phyloP scores from a whole-genome alignment of 2,329 filamentous ascomycete genomes.

The Diaporthe longicolla region DNA sequence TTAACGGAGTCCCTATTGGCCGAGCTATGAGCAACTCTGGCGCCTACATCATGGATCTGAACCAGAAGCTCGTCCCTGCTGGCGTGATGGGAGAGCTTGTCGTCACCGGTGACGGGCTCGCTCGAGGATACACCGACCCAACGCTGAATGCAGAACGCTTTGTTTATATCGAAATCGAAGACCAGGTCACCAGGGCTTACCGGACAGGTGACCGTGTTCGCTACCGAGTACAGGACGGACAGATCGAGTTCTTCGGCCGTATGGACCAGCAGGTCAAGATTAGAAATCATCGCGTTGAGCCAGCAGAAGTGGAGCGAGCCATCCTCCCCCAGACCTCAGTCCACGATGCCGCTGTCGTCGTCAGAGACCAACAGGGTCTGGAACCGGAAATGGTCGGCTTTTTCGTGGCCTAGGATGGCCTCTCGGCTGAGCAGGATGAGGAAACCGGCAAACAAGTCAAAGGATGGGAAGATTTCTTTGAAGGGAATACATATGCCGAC shows the following conservation, averaged over 20 bases:
- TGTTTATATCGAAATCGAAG: not conserved
- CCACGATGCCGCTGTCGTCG: not conserved
- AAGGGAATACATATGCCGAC: not conserved
- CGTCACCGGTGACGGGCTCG: not conserved
- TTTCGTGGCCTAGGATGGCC: not conserved
- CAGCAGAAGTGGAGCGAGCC: conserved; percentile 46
- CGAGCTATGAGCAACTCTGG: not conserved
- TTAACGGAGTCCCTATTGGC: not conserved
- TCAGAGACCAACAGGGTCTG: not conserved
- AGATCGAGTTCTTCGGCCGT: conserved; percentile 49
- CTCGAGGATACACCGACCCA: conserved; percentile 3
- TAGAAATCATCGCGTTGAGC: conserved; percentile 64
- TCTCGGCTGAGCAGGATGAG: not conserved
- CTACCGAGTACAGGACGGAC: conserved; percentile 50
- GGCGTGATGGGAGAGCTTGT: conserved; percentile 10
- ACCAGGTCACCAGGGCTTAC: conserved; percentile 46
- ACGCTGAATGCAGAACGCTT: not conserved
- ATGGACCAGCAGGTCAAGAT: conserved; percentile 69
- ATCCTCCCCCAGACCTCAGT: not conserved
- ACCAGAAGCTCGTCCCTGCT: not conserved
- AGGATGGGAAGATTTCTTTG: not conserved
- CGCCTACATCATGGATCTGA: conserved; percentile 1
- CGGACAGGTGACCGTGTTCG: conserved; percentile 59
- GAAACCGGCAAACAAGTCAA: not conserved
- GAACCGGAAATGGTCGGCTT: conserved; percentile 1